Evolutionary conservation across 768 basidiomycete species (phyloP).

Genomic region (Cubamyces lactineus): DNA sequence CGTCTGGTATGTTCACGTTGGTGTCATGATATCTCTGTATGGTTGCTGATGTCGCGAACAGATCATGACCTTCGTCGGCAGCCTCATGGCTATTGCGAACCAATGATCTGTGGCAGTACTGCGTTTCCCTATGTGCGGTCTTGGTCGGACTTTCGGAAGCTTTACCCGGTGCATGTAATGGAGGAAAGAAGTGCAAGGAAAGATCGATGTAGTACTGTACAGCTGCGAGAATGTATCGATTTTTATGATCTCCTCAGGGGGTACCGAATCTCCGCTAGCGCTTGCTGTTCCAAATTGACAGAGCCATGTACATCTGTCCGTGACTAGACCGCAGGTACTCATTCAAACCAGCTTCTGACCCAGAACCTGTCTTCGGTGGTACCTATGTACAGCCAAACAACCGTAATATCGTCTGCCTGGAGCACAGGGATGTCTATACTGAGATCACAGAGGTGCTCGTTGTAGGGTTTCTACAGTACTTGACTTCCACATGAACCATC

Average conservation of each 20-base stretch:
- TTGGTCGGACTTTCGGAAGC: conserved; percentile 13
- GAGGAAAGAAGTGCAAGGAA: conserved; percentile 8
- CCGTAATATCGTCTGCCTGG: too few species aligned
- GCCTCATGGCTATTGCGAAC: conserved; percentile 61
- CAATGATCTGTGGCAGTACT: conserved; percentile 8
- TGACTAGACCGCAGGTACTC: too few species aligned
- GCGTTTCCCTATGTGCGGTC: neutral
- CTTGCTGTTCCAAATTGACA: neutral
- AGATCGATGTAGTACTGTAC: conserved; percentile 21
- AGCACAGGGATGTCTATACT: too few species aligned
- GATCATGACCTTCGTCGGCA: conserved; percentile 96
- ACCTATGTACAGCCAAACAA: too few species aligned
- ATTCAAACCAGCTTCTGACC: too few species aligned
- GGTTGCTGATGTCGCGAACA: conserved; percentile 34
- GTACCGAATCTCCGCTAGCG: neutral
- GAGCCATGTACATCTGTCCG: neutral
- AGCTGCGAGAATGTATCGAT: conserved; percentile 16
- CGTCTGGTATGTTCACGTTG: conserved; percentile 65
- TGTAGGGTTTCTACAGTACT: too few species aligned
- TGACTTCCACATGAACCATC: neutral
- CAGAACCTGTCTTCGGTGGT: too few species aligned
- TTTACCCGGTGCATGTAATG: conserved; percentile 9
- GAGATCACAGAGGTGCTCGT: too few species aligned
- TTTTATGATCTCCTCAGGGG: neutral
- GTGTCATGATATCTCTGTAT: neutral